These are phyloP conservation scores for Hanseniaspora valbyensis DNA, from an alignment of 805 yeast species.

Conservation along the genomic window DNA sequence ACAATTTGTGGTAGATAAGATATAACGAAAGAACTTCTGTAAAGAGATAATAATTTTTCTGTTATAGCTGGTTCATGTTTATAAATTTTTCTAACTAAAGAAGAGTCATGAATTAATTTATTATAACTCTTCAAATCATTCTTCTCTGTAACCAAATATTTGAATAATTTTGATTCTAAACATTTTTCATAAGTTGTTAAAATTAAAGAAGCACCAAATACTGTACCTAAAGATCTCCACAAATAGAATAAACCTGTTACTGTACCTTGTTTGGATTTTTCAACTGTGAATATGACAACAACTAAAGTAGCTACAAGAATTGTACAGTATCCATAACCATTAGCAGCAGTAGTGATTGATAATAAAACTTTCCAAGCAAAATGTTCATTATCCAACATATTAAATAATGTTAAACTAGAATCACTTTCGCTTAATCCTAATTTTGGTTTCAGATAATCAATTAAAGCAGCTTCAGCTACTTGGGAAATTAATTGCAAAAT, in stretches of 20 bases:
- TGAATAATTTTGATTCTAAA: conserved; percentile 26
- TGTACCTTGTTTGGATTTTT: conserved; percentile 37
- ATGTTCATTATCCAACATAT: conserved; percentile 5
- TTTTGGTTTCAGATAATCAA: conserved; percentile 21
- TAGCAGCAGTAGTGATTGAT: conserved; percentile 27
- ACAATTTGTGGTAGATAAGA: conserved; percentile 26
- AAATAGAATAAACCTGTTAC: conserved; percentile 41
- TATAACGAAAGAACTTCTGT: conserved; percentile 23
- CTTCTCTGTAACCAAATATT: conserved; percentile 23
- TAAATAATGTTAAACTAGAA: conserved; percentile 1
- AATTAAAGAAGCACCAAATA: conserved; percentile 36
- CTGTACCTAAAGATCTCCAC: conserved; percentile 41
- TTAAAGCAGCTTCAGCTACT: conserved; percentile 18
- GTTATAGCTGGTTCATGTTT: conserved; percentile 13
- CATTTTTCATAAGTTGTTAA: conserved; percentile 31
- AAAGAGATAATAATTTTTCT: conserved; percentile 19
- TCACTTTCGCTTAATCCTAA: conserved; percentile 11
- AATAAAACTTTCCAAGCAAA: conserved; percentile 27
- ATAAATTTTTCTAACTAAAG: conserved; percentile 24
- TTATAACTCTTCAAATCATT: conserved; percentile 22
- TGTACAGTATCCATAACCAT: conserved; percentile 42
- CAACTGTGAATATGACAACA: conserved; percentile 36
- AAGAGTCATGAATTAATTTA: conserved; percentile 24
- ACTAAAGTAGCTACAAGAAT: conserved; percentile 51
- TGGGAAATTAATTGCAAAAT: conserved; percentile 23